These are phyloP conservation scores for Tetrastigma voinierianum DNA, from an alignment of 164 flowering plant species.

Conservation along the genomic window DNA sequence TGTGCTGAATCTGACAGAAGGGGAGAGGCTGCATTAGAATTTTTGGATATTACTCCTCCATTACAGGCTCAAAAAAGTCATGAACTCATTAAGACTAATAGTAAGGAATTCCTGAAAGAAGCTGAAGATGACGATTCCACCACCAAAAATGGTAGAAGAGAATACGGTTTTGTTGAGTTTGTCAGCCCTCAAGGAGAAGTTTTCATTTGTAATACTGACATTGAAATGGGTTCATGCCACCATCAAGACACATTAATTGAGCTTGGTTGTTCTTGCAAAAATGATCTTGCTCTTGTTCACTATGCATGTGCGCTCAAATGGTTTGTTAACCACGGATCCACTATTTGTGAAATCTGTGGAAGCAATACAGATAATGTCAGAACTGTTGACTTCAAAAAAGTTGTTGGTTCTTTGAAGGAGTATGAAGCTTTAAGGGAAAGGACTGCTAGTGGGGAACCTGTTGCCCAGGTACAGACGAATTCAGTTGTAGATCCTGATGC, in stretches of 20 bases:
- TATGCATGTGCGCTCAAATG: constrained; percentile 96
- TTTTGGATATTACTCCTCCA: constrained; percentile 66
- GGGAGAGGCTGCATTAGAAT: constrained; percentile 77
- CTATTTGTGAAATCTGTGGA: constrained; percentile 90
- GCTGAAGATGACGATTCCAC: constrained; percentile 17
- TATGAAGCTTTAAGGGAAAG: constrained; percentile 78
- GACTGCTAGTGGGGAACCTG: constrained; percentile 67
- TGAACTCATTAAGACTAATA: constrained; percentile 26
- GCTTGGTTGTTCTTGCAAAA: constrained; percentile 94
- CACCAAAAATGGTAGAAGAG: constrained; percentile 19
- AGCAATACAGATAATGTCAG: constrained; percentile 65
- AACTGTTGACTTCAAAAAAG: constrained; percentile 61
- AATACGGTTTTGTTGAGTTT: constrained; percentile 54
- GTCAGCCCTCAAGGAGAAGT: constrained; percentile 84
- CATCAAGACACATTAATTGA: constrained; percentile 54
- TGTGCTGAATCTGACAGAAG: constrained; percentile 84
- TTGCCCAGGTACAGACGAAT: constrained; percentile 35
- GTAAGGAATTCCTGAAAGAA: constrained; percentile 17
- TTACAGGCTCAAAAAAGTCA: constrained; percentile 17
- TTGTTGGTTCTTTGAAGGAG: constrained; percentile 68
- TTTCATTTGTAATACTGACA: constrained; percentile 68
- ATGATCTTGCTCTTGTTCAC: constrained; percentile 82
- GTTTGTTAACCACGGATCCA: constrained; percentile 94
- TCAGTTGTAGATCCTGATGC: constrained; percentile 87
- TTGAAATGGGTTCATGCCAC: constrained; percentile 59